Conservation (phyloP, 805 yeast species). For the Starmerella lactis-condensi region DNA sequence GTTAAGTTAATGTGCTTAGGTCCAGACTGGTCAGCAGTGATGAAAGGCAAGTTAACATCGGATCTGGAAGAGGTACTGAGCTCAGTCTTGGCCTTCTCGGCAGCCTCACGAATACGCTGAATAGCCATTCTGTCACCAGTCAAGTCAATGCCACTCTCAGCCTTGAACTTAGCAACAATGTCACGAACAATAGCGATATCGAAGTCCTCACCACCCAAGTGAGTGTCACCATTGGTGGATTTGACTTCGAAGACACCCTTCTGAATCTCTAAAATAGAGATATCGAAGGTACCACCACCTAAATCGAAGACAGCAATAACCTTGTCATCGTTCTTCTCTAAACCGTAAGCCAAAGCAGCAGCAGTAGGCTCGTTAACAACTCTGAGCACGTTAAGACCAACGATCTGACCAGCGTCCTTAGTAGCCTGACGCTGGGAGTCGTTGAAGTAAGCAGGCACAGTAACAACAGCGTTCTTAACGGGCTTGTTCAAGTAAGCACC, state of each 20-base stretch:
- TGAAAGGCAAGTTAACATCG: conserved; percentile 64
- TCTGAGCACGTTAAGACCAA: conserved; percentile 76
- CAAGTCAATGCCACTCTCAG: conserved; percentile 51
- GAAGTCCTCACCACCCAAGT: conserved; percentile 84
- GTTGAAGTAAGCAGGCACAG: conserved; percentile 80
- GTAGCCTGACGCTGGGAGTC: conserved; percentile 88
- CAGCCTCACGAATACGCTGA: conserved; percentile 74
- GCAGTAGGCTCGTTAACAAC: conserved; percentile 86
- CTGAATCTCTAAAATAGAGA: conserved; percentile 88
- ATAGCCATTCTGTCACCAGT: conserved; percentile 52
- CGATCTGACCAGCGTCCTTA: conserved; percentile 95
- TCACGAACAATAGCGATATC: conserved; percentile 74
- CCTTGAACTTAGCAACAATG: conserved; percentile 61
- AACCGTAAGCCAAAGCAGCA: conserved; percentile 88
- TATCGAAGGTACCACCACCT: conserved; percentile 98
- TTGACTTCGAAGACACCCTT: conserved; percentile 96
- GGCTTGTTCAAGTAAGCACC: conserved; percentile 77
- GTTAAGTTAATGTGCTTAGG: conserved; percentile 61
- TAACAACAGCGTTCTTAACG: conserved; percentile 75
- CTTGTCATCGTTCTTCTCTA: conserved; percentile 65
- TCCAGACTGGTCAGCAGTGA: conserved; percentile 71
- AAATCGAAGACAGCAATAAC: conserved; percentile 91
- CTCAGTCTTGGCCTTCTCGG: conserved; percentile 79
- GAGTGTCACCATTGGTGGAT: conserved; percentile 93
- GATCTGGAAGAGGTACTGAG: conserved; percentile 56